These are phyloP conservation scores for Blastocystis hominis DNA, from an alignment of 352 stramenopile genomes.

Conservation along the genomic window DNA sequence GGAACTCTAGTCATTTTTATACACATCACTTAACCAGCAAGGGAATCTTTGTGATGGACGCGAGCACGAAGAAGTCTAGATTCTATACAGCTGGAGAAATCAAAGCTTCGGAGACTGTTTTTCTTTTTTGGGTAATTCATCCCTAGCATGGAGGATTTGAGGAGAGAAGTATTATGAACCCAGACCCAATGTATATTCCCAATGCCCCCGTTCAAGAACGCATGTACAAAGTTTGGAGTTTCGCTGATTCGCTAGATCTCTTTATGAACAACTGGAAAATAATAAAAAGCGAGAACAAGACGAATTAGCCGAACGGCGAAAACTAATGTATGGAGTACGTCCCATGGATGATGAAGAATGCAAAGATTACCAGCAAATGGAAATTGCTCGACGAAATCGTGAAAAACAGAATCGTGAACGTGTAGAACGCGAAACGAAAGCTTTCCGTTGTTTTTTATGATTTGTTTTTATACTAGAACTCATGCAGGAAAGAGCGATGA, in stretches of 20 bases:
- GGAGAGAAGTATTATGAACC: neutral
- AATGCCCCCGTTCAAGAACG: neutral
- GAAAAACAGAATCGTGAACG: neutral
- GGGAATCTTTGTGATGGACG: neutral
- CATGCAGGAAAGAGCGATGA: neutral
- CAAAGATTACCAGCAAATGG: slow-evolving; percentile 49
- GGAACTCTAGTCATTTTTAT: neutral
- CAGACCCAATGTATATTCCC: neutral
- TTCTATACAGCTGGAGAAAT: slow-evolving; percentile 24
- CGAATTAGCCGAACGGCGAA: slow-evolving; percentile 17
- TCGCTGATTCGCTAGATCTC: neutral
- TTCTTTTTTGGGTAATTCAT: neutral
- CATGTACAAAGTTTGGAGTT: neutral
- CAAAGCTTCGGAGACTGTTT: neutral
- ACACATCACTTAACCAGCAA: neutral
- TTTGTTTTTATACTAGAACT: neutral
- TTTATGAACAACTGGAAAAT: slow-evolving; percentile 18
- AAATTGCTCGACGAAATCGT: neutral
- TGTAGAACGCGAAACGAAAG: neutral
- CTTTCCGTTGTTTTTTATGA: neutral
- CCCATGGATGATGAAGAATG: slow-evolving; percentile 48
- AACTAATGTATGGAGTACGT: slow-evolving; percentile 47
- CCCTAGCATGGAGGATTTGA: neutral
- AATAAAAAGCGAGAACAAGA: slow-evolving; percentile 33
- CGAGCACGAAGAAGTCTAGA: neutral